phyloP scores from a whole-genome alignment of 345 rosid genomes.

The Citrus sinensis region DNA sequence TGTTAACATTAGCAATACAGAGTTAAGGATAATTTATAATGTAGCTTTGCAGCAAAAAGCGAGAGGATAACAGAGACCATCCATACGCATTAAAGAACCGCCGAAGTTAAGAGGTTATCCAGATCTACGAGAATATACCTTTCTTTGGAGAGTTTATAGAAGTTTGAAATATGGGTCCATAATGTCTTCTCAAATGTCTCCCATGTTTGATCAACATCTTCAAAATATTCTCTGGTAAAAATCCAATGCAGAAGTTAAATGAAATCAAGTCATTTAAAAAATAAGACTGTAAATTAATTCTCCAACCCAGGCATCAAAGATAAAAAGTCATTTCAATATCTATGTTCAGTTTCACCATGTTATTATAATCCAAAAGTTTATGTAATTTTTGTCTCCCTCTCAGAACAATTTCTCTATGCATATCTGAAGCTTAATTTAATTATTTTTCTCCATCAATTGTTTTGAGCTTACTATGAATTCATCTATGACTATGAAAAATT shows the following conservation, averaged over 20 bases:
- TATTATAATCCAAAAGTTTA: not conserved
- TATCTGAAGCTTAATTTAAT: not conserved
- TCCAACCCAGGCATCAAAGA: not conserved
- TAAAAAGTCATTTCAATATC: not conserved
- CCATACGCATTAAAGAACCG: constrained; percentile 13
- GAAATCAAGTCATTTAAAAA: constrained; percentile 6
- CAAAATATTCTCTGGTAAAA: constrained; percentile 83
- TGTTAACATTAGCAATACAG: not conserved
- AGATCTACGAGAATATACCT: constrained; percentile 45
- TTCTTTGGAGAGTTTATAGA: constrained; percentile 87
- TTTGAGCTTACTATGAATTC: not conserved
- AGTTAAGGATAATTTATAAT: not conserved
- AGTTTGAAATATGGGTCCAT: constrained; percentile 84
- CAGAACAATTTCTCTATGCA: not conserved
- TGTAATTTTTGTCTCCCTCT: not conserved
- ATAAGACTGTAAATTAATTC: constrained; percentile 9
- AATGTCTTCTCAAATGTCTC: constrained; percentile 95
- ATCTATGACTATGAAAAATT: constrained; percentile 6
- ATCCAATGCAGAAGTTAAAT: constrained; percentile 5
- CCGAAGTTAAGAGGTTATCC: not conserved
- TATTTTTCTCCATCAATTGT: not conserved
- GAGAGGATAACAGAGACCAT: not conserved
- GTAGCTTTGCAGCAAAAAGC: constrained; percentile 3
- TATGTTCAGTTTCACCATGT: not conserved
- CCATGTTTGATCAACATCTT: constrained; percentile 95